Evolutionary conservation across 2,329 filamentous ascomycete genomes (phyloP).

Genomic region (Alternaria postmessia): DNA sequence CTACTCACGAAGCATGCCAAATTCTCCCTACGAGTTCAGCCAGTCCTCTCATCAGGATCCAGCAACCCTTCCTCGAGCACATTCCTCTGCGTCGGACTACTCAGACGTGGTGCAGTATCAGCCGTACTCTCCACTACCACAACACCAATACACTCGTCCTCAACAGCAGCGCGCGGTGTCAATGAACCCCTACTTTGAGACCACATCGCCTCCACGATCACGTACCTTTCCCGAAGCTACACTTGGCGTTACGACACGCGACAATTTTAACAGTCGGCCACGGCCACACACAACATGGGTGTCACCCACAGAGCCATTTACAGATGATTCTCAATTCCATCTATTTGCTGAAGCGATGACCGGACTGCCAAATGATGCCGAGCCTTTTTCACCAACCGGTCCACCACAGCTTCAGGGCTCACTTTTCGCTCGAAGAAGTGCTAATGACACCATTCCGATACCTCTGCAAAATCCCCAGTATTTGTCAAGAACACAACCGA

Average conservation of each 20-base stretch:
- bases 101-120: conserved; percentile 25
- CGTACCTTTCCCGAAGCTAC: conserved; percentile 41
- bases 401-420: conserved; percentile 45
- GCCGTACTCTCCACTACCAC: conserved; percentile 19
- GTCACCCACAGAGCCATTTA: conserved; percentile 47
- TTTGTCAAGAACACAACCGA: conserved; percentile 18
- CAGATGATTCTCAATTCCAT: conserved; percentile 47
- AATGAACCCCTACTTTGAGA: conserved; percentile 32
- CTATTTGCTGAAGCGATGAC: conserved; percentile 52
- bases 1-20: conserved; percentile 48
- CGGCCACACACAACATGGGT: conserved; percentile 45
- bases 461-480: conserved; percentile 30
- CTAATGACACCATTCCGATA: conserved; percentile 37
- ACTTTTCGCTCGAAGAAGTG: conserved; percentile 41
- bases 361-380: conserved; percentile 42
- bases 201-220: conserved; percentile 28
- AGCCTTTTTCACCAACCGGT: conserved; percentile 42
- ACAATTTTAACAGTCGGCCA: conserved; percentile 27
- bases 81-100: conserved; percentile 34
- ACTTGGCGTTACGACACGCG: conserved; percentile 28
- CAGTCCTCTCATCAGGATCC: conserved; percentile 20
- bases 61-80: conserved; percentile 26
- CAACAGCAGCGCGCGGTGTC: conserved; percentile 26
- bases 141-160: conserved; percentile 3
- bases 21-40: conserved; percentile 35